phyloP scores from a whole-genome alignment of 306 rosid genomes.

The Glycine soja region DNA sequence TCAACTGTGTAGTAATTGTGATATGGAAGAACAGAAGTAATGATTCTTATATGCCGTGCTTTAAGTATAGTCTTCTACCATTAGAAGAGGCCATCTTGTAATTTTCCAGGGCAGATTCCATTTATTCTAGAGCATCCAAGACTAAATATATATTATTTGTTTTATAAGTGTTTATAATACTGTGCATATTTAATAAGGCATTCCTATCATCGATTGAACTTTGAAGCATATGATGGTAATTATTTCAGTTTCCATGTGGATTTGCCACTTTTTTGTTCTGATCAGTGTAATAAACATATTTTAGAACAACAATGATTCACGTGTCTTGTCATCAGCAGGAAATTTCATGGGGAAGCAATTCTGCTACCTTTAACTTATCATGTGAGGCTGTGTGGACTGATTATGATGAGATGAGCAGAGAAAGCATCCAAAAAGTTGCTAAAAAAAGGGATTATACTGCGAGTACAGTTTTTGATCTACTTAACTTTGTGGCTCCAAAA shows the following conservation, averaged over 20 bases:
- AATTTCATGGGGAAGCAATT: constrained; percentile 34
- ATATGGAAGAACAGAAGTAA: constrained; percentile 12
- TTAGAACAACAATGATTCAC: neutral
- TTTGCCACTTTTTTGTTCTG: neutral
- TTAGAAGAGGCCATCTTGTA: neutral
- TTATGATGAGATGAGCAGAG: constrained; percentile 64
- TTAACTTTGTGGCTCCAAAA: constrained; percentile 64
- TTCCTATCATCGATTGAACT: neutral
- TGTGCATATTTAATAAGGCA: neutral
- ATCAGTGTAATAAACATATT: no score
- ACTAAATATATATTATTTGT: no score
- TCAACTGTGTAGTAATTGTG: constrained; percentile 30
- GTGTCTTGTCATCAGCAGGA: constrained; percentile 51
- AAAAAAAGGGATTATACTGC: constrained; percentile 61
- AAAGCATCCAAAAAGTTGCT: constrained; percentile 48
- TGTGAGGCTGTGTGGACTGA: constrained; percentile 63
- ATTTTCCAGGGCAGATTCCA: constrained; percentile 7
- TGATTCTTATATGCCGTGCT: neutral
- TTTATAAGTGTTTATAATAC: neutral
- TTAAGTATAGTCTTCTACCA: constrained; percentile 7
- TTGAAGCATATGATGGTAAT: no score
- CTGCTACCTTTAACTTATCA: constrained; percentile 51
- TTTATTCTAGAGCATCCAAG: neutral
- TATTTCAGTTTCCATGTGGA: neutral
- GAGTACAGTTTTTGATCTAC: constrained; percentile 58